Evolutionary conservation across 179 eudicot species (phyloP), one percentile per base, ranked within the genome.

Genomic region (Spergularia azorica): DNA sequence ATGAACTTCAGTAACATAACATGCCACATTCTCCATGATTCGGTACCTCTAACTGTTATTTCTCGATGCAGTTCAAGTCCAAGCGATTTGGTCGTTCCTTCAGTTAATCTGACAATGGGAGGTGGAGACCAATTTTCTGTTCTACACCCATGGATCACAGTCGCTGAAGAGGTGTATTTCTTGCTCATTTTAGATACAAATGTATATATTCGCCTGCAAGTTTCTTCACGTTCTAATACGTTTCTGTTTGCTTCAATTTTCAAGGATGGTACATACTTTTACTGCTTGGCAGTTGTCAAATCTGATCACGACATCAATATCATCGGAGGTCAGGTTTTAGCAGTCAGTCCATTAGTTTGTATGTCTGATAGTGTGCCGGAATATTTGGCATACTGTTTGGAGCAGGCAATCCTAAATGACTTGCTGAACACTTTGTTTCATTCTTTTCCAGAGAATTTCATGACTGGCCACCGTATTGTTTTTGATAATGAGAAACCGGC

Each of bases 391-490:
- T 61, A 73, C 52, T 39, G 52, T 17, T 13, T 8, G 17, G 5
- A 20, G 11, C 21, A 51, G 36, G 14, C 39, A 59, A 38, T 36
- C 14, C 11, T 0, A 1, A 12, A 71, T 39, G 6, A n/a, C 36
- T 4, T 51, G 5, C 5, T 46, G 54, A 18, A 26, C 16, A 43
- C 2, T 68, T 32, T 71, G 77, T 12, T 71, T 32, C 10, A 58
- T 32, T 51, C 0, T 71, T 18, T 4, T 79, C n/a, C 97, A 94
- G 98, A 89, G 75, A 94, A 94, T 78, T 92, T 94, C 84, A 88
- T 94, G 96, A 88, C 91, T 78, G 96, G 98, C 55, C 88, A 94
- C 63, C 90, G 90, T 18, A 63, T 94, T 13, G 89, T 94, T 58
- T 94, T 94, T 60, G 88, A 94, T 85, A 93, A 90, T 10, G 97